Base-by-base conservation (phyloP, 2,329 filamentous ascomycete species). In the Microsporum canis region DNA sequence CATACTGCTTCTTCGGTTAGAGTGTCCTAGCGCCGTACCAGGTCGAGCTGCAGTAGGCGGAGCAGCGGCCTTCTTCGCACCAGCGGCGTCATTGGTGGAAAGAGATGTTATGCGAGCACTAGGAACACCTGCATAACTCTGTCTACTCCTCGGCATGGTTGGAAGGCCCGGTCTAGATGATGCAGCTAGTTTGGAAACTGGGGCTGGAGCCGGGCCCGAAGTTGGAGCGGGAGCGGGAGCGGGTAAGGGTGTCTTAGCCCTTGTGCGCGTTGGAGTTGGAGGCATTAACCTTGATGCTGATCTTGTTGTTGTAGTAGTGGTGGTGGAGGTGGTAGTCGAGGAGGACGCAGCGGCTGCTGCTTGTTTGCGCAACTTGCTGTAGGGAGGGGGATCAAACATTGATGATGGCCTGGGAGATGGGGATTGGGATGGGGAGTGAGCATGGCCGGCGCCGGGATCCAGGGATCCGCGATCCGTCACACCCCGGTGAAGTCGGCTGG, bases 331-430 rank as follows among this genome's bases (percentile, higher is more conserved):
- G 34, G 17, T 10, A 17, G 14, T 39, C 7, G 55, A 17, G 29
- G 23, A 12, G 29, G 39, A 43, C 17, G 53, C 53, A 17, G 55
- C 55, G 6, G 17, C 38, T 10, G 66, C 62, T 12, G 57, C 33
- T 7, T 64, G 60, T 71, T 69, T 59, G 53, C 70, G 70, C 33
- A 76, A 71, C 61, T 76, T 75, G 66, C 72, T 72, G 63, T 76
- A 76, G 29, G 73, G 73, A 8, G 73, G 73, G n/a, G 74, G 73
- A 58, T 76, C 73, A n/a, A 75, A 65, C 59, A 74, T 38, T 36
- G 71, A 63, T 38, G 70, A 63, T 14, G 64, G 62, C 8, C 68
- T 71, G 29, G 59, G 65, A 3, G 72, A 71, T 53, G 70, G 73
- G 14, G 34, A 45, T 43, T 70, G 71, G 29, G 71, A 70, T 31